Evolutionary conservation across 2,329 filamentous ascomycete genomes (phyloP), one percentile per base, ranked within the genome.

Genomic region (Leptographium galeiforme): DNA sequence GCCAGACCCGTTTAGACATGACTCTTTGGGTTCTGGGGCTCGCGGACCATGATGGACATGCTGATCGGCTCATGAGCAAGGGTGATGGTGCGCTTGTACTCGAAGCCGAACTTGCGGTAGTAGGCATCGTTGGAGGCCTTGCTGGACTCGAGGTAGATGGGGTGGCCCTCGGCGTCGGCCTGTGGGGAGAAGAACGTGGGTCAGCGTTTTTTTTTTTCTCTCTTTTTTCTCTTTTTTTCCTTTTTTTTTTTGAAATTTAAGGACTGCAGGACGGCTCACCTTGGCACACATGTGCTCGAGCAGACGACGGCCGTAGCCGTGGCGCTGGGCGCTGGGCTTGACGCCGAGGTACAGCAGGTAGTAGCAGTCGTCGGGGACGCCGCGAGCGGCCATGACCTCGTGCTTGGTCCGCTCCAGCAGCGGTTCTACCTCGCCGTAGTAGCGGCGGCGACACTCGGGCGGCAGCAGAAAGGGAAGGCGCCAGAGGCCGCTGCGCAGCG

Each of bases 281-380:
- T 75, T 74, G 46, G 67, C 69, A 51, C 83, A 81, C 68, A 89
- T 82, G 63, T 87, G 74, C 64, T 82, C 75, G 58, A 93, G 79
- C 57, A 90, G 73, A 68, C 80, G 83, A 59, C 75, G 75, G 16
- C 81, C 85, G 66, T 87, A 87, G 12, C 88, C 87, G 60, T 82
- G 82, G 48, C 86, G 80, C 56, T 84, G 79, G 6, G 82, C 80
- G 57, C 73, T 74, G 38, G 84, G 81, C 66, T 82, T 85, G 50
- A 85, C 89, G 57, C 87, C 88, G 57, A 94, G 74, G 67, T 91
- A 93, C 48, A 89, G 85, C 53, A 94, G 80, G 66, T 93, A 93
- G 76, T 87, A 93, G 63, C 78, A 82, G 56, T 57, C 33, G 50
- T 57, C 54, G 12, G 16, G 33, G 56, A 85, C 73, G 60, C 73